Percentiles rank a stretch among this genome's conserved stretches.
Conservation (phyloP, 768 basidiomycete species). For the Kwoniella dendrophila region DNA sequence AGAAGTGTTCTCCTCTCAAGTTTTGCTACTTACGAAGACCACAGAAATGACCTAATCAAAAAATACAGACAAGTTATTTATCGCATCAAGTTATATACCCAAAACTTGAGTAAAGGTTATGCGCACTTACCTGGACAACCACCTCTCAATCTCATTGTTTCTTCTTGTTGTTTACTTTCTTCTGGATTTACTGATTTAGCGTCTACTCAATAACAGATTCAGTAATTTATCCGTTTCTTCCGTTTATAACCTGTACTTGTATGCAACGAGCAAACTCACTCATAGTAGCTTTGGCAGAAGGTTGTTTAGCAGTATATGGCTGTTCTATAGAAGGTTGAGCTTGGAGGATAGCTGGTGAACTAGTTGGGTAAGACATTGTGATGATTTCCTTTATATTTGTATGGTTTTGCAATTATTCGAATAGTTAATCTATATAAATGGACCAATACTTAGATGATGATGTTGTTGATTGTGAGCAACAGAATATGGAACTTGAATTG, state of each 20-base stretch:
- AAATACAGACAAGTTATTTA: background rate
- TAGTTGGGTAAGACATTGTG: constrained; percentile 12
- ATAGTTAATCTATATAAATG: too few relatives aligned
- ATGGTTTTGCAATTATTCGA: background rate
- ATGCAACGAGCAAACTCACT: constrained; percentile 30
- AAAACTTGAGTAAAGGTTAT: background rate
- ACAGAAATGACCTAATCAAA: constrained; percentile 36
- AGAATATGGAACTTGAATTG: too few relatives aligned
- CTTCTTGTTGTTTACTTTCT: constrained; percentile 31
- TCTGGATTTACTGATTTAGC: background rate
- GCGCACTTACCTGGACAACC: constrained; percentile 44
- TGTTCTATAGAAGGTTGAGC: constrained; percentile 41
- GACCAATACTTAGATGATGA: too few relatives aligned
- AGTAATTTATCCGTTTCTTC: background rate
- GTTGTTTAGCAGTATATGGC: constrained; percentile 37
- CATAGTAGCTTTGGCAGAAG: constrained; percentile 34
- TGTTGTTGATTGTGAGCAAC: too few relatives aligned
- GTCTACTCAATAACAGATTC: background rate
- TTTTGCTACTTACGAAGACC: constrained; percentile 40
- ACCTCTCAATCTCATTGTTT: constrained; percentile 42
- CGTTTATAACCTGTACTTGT: background rate
- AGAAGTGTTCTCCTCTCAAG: background rate
- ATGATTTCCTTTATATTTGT: background rate
- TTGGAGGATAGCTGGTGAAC: constrained; percentile 14
- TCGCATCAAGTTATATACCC: background rate